Evolutionary conservation across 106 monocot genomes (phyloP).

Genomic region (Allium fistulosum): DNA sequence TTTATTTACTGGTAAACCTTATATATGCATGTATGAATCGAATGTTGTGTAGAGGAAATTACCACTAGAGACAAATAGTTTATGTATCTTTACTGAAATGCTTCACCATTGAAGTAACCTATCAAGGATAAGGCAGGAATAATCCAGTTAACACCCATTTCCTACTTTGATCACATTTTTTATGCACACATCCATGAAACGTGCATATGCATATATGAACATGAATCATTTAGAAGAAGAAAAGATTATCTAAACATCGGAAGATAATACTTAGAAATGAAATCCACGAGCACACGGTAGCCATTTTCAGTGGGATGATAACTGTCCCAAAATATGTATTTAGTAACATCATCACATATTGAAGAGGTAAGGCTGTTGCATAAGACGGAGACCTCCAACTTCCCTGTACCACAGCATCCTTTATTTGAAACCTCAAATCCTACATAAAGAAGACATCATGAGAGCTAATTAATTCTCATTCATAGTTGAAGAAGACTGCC

Average conservation of each 20-base stretch:
- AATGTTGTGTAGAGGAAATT: too few relatives aligned
- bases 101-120: too few relatives aligned
- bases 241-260: neutral
- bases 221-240: neutral
- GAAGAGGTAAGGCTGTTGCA: slow-evolving; percentile 22
- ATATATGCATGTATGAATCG: too few relatives aligned
- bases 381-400: slow-evolving; percentile 17
- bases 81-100: too few relatives aligned
- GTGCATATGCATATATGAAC: too few relatives aligned
- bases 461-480: neutral
- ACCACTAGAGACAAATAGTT: too few relatives aligned
- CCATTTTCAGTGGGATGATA: slow-evolving; percentile 20
- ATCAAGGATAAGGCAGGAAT: too few relatives aligned
- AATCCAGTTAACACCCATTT: too few relatives aligned
- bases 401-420: slow-evolving; percentile 38
- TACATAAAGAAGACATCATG: slow-evolving; percentile 2
- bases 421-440: slow-evolving; percentile 27
- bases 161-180: too few relatives aligned
- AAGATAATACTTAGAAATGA: slow-evolving; percentile 8
- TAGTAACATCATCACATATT: slow-evolving; percentile 18
- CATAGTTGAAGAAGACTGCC: neutral
- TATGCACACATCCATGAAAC: too few relatives aligned
- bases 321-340: slow-evolving; percentile 45
- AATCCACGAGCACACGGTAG: slow-evolving; percentile 13
- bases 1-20: too few relatives aligned